phyloP scores from a whole-genome alignment of 2,329 filamentous ascomycete genomes.

The Fusarium pseudonygamai region DNA sequence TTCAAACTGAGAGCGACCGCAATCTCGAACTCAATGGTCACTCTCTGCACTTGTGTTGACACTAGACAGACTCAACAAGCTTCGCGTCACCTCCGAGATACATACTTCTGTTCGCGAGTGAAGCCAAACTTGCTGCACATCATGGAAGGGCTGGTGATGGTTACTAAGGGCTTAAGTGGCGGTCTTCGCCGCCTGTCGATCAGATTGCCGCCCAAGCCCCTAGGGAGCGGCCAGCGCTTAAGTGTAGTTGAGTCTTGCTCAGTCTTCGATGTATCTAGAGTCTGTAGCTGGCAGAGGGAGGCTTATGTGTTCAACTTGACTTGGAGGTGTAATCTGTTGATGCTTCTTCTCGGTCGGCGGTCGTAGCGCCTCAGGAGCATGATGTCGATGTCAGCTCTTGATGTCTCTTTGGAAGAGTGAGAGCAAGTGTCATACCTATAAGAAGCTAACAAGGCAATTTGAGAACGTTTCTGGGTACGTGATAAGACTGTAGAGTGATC shows the following conservation, averaged over 20 bases:
- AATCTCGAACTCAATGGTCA: neutral
- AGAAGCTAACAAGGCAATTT: accelerated
- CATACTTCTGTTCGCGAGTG: neutral
- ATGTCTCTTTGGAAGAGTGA: neutral
- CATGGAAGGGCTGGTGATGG: neutral
- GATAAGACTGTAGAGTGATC: neutral
- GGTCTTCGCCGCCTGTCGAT: neutral
- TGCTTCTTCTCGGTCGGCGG: neutral
- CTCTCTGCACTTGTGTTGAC: neutral
- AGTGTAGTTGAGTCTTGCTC: neutral
- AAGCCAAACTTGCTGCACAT: accelerated
- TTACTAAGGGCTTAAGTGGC: neutral
- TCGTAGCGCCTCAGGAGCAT: neutral
- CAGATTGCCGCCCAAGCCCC: too few relatives aligned
- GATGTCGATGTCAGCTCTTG: neutral
- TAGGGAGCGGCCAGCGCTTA: neutral
- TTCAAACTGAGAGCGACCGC: neutral
- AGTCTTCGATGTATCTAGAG: neutral
- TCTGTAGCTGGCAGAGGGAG: accelerated
- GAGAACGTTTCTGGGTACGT: neutral
- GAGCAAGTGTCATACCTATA: neutral
- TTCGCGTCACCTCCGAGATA: neutral
- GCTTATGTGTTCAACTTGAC: too few relatives aligned
- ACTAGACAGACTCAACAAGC: neutral
- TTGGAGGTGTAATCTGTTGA: neutral